Evolutionary conservation across 371 early-diverging fungal genomes (phyloP).

Genomic region (Zopfochytrium polystomum): DNA sequence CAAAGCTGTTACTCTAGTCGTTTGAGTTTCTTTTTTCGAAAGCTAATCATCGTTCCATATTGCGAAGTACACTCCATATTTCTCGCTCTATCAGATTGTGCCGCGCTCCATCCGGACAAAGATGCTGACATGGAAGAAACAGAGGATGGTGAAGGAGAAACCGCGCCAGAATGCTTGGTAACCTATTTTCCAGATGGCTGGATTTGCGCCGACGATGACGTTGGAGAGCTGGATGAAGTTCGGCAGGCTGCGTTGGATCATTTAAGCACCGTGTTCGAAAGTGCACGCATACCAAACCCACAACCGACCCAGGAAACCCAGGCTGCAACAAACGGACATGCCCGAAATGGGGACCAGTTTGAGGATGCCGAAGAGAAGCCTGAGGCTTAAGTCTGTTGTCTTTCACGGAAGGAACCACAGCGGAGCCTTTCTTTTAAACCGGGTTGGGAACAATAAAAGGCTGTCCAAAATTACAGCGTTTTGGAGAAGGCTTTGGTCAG

Average conservation of each 20-base stretch:
- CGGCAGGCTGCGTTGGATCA: slow-evolving; percentile 41
- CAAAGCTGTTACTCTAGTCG: background rate
- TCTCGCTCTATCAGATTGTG: slow-evolving; percentile 71
- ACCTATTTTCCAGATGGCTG: no score
- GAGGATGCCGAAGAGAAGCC: slow-evolving; percentile 27
- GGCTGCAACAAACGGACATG: slow-evolving; percentile 5
- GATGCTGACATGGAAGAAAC: slow-evolving; percentile 36
- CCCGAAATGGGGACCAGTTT: slow-evolving; percentile 12
- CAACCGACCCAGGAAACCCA: no score
- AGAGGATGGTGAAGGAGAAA: slow-evolving; percentile 43
- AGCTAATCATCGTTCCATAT: slow-evolving; percentile 1
- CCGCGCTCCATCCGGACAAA: slow-evolving; percentile 69
- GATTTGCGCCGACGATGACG: slow-evolving; percentile 18
- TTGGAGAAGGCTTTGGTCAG: no score
- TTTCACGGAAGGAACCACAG: no score
- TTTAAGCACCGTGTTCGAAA: slow-evolving; percentile 38
- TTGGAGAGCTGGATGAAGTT: slow-evolving; percentile 13
- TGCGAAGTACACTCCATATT: slow-evolving; percentile 67
- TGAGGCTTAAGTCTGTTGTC: background rate
- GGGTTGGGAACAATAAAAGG: no score
- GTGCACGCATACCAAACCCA: slow-evolving; percentile 14
- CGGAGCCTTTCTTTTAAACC: no score
- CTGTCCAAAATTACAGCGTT: no score
- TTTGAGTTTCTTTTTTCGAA: background rate
- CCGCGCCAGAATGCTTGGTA: no score